Percentiles rank a stretch among this genome's conserved stretches.
phyloP scores from a whole-genome alignment of 2,329 filamentous ascomycete species.

The Catunica adiposa region DNA sequence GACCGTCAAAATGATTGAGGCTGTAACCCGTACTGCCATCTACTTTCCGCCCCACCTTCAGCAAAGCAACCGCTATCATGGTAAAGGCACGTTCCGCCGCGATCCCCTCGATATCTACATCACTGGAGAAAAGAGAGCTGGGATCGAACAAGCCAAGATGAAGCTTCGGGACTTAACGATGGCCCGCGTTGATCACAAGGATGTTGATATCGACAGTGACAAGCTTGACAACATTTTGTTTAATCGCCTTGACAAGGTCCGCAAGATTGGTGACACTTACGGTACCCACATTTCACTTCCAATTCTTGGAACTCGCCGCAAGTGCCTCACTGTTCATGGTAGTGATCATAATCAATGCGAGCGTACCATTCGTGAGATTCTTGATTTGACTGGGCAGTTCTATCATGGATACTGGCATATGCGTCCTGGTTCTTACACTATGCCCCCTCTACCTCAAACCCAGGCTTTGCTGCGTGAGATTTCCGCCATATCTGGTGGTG shows the following conservation, averaged over 20 bases:
- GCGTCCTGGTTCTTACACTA: constrained; percentile 11
- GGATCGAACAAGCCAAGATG: constrained; percentile 76
- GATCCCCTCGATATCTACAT: constrained; percentile 88
- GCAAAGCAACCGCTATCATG: constrained; percentile 76
- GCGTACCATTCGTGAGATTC: constrained; percentile 85
- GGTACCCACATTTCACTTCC: constrained; percentile 91
- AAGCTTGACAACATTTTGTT: constrained; percentile 93
- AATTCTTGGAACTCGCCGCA: constrained; percentile 68
- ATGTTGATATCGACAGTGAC: constrained; percentile 71
- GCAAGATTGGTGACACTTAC: constrained; percentile 93
- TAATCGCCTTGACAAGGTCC: constrained; percentile 83
- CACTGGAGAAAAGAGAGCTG: constrained; percentile 71
- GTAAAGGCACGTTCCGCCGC: constrained; percentile 62
- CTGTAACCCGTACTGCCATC: constrained; percentile 85
- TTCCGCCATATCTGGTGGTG: constrained; percentile 87
- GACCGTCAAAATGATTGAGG: constrained; percentile 97
- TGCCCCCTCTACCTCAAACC: constrained; percentile 7
- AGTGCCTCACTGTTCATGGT: constrained; percentile 76
- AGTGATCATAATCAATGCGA: constrained; percentile 88
- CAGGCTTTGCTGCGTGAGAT: constrained; percentile 73
- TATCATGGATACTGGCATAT: constrained; percentile 92
- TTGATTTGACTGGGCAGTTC: constrained; percentile 93
- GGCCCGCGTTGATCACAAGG: constrained; percentile 77
- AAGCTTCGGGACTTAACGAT: constrained; percentile 71
- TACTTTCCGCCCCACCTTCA: constrained; percentile 96